Evolutionary conservation across 495 filamentous ascomycete genomes (phyloP), one percentile per base, ranked within the genome.

Genomic region (Lasiosphaeria ovina): DNA sequence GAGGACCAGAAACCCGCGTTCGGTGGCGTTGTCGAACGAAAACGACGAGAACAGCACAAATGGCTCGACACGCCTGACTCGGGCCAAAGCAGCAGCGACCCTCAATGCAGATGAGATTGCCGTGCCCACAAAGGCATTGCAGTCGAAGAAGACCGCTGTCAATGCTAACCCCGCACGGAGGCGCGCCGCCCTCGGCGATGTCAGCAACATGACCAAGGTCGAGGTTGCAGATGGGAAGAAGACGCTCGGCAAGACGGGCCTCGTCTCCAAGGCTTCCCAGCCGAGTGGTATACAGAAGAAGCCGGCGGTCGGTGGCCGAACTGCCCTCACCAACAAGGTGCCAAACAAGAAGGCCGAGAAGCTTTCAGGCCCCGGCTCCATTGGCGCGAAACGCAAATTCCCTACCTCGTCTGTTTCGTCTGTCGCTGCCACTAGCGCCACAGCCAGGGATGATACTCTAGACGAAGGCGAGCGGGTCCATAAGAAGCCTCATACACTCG

Each of bases 201-300:
- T 96, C 61, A 98, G 92, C 83, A 98, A 98, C 79, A 89, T 96
- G 54, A 83, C 84, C 58, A 97, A 97, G 76, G 78, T 74, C 31
- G 90, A 93, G 12, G 76, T 62, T 44, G 78, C 71, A 5, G 90
- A 91, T 32, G 83, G 77, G 35, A 93, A 96, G 83, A 97, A 95
- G 78, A 72, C 80, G 36, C 74, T 75, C 32, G 78, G 68, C 54
- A 89, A 88, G 72, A 70, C 74, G 17, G 87, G 85, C 51, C 74
- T 90, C 24, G 83, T 92, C 35, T 89, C 91, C 17, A 96, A 96
- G 75, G 84, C 91, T 44, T 82, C 88, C 38, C 81, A 86, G 60
- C 83, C 87, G 54, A 89, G 85, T 31, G 89, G 89, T 51, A 79
- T 96, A 58, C 86, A 93, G 73, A 97, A 97, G 80, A 81, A 81